Evolutionary conservation across 441 rosid species (phyloP).

Genomic region (Brassica balearica): DNA sequence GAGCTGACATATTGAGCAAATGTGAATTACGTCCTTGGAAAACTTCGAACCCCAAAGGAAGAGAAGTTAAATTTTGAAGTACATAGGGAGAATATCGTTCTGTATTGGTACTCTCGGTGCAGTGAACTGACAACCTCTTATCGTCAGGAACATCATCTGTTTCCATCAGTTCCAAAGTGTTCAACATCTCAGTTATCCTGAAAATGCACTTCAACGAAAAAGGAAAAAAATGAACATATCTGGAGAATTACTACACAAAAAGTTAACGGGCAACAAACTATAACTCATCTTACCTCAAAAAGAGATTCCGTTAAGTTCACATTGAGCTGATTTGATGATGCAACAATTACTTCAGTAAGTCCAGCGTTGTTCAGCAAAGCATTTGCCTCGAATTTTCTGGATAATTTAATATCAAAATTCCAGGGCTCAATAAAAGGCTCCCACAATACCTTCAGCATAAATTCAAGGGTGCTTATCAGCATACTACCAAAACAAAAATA

Average conservation of each 20-base stretch:
- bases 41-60: constrained; percentile 74
- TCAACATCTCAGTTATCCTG: constrained; percentile 81
- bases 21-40: constrained; percentile 60
- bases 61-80: constrained; percentile 87
- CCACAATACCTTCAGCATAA: constrained; percentile 74
- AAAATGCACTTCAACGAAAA: constrained; percentile 62
- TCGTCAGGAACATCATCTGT: constrained; percentile 51
- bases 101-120: constrained; percentile 51
- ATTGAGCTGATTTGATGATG: constrained; percentile 73
- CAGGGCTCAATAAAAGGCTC: constrained; percentile 96
- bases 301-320: constrained; percentile 82
- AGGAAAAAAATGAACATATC: constrained; percentile 16
- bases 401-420: constrained; percentile 68
- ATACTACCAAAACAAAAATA: constrained; percentile 27
- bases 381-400: constrained; percentile 59
- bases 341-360: constrained; percentile 66
- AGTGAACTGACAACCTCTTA: constrained; percentile 48
- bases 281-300: constrained; percentile 68
- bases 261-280: not conserved
- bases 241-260: constrained; percentile 13
- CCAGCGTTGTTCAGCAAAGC: constrained; percentile 61
- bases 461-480: constrained; percentile 38
- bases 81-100: constrained; percentile 86
- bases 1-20: constrained; percentile 54
- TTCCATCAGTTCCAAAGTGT: constrained; percentile 61